Evolutionary conservation across 352 stramenopile species (phyloP).

Genomic region (Elongisporangium prolatum): DNA sequence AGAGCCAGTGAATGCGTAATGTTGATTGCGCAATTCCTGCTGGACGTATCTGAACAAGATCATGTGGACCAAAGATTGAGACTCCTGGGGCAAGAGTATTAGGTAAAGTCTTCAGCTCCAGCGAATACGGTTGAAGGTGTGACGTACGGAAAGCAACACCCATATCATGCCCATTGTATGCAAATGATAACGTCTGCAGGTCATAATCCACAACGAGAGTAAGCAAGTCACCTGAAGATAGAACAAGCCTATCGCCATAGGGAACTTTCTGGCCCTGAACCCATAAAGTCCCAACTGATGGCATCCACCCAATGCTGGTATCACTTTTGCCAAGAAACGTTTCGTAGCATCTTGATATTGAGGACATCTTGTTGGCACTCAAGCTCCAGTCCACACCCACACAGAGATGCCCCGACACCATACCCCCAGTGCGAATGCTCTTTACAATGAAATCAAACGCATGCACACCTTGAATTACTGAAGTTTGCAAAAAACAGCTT

Average conservation of each 20-base stretch:
- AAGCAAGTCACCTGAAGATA: constrained; percentile 65
- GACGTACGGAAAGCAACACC: constrained; percentile 48
- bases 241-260: constrained; percentile 40
- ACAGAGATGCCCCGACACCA: constrained; percentile 70
- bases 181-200: constrained; percentile 62
- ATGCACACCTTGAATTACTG: constrained; percentile 64
- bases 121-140: constrained; percentile 31
- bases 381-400: constrained; percentile 62
- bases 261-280: constrained; percentile 45
- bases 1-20: constrained; percentile 74
- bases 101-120: constrained; percentile 23
- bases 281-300: constrained; percentile 73
- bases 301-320: constrained; percentile 79
- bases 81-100: constrained; percentile 43
- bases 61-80: constrained; percentile 64
- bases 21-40: constrained; percentile 76
- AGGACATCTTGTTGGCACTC: constrained; percentile 6
- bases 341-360: constrained; percentile 3
- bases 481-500: constrained; percentile 55
- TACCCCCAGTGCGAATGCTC: constrained; percentile 52
- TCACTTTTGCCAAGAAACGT: constrained; percentile 40
- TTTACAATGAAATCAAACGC: constrained; percentile 78
- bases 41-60: constrained; percentile 68
- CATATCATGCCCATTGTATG: constrained; percentile 57
- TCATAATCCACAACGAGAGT: constrained; percentile 75